Evolutionary conservation across 345 rosid species (phyloP), one percentile per base, ranked within the genome.

Genomic region (Camelina laxa): DNA sequence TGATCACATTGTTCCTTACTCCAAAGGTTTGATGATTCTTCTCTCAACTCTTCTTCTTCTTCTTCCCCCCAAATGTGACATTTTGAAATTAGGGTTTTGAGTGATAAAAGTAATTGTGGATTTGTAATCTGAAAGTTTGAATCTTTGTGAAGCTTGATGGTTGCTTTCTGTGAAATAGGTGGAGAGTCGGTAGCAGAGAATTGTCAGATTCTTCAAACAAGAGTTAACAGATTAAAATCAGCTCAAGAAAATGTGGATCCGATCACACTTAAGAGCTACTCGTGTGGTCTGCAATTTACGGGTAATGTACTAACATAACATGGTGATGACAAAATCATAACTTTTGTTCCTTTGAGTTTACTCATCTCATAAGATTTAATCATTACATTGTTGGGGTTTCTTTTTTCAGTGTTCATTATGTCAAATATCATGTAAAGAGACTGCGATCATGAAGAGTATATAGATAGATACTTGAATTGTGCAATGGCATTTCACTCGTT

Each of bases 141-240:
- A 13, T 65, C 55, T 24, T 24, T 24, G 27, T 24, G 27, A 24
- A 24, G 27, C 27, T 60, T 53, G 62, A 56, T 60, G 13, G 0
- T 33, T 53, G 50, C 1, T 62, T 54, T 62, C 7, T 31, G 53
- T 44, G 49, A 38, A 38, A 6, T 72, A 94, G 98, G 98, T 70
- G 97, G 98, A 60, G 97, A 94, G 44, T 91, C 97, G 4, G 83
- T 78, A 3, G 83, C 69, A 2, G 93, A 87, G 6, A 91, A 91
- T 79, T 94, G 97, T 69, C 98, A 91, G 85, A 87, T 91, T 74
- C 96, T 91, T 79, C 97, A 93, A 79, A 89, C 92, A 22, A 82
- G 92, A 78, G 97, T 94, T 15, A 93, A 93, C 74, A 84, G 88
- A 80, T 80, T 74, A 17, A 93, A 93, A 76, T 84, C 96, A 14